phyloP scores from a whole-genome alignment of 2,329 filamentous ascomycete genomes.

The Aspergillus ibericus region DNA sequence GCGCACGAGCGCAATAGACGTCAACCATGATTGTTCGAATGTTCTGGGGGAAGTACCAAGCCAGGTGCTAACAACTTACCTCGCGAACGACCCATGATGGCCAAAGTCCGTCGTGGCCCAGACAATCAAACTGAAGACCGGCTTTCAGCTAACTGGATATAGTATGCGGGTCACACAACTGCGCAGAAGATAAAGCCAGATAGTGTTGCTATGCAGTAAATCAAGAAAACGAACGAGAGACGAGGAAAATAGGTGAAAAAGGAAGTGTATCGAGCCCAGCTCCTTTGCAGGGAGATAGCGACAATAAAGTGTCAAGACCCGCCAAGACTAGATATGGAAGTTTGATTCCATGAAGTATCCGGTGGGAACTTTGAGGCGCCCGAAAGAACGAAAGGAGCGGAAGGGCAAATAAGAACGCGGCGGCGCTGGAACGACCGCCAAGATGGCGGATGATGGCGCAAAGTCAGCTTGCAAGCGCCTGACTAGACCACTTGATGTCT shows the following conservation, averaged over 20 bases:
- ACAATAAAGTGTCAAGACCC: slow-evolving; percentile 17
- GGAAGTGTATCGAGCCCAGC: slow-evolving; percentile 14
- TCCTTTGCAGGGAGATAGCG: slow-evolving; percentile 20
- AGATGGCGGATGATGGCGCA: slow-evolving; percentile 9
- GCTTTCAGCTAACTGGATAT: slow-evolving; percentile 7
- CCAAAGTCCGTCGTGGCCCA: slow-evolving; percentile 5
- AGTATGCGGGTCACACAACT: not conserved
- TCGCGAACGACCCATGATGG: slow-evolving; percentile 41
- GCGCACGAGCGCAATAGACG: slow-evolving; percentile 34
- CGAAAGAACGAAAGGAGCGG: slow-evolving; percentile 2
- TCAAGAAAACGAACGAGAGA: slow-evolving; percentile 1
- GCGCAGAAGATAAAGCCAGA: slow-evolving; percentile 1
- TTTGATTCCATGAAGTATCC: slow-evolving; percentile 16
- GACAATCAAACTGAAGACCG: slow-evolving; percentile 17
- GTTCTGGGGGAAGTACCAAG: not conserved
- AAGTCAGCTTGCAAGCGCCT: slow-evolving; percentile 19
- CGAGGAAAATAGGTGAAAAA: slow-evolving; percentile 5
- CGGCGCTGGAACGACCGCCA: slow-evolving; percentile 4
- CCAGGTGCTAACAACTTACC: slow-evolving; percentile 30
- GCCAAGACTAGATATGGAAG: slow-evolving; percentile 18
- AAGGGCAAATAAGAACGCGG: slow-evolving; percentile 6
- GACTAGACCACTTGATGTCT: slow-evolving; percentile 17
- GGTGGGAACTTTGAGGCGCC: not conserved
- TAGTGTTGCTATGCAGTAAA: not conserved
- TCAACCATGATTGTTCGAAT: slow-evolving; percentile 13